Base-by-base conservation (phyloP, 108 stramenopile genomes). In the Parietichytrium sp. region DNA sequence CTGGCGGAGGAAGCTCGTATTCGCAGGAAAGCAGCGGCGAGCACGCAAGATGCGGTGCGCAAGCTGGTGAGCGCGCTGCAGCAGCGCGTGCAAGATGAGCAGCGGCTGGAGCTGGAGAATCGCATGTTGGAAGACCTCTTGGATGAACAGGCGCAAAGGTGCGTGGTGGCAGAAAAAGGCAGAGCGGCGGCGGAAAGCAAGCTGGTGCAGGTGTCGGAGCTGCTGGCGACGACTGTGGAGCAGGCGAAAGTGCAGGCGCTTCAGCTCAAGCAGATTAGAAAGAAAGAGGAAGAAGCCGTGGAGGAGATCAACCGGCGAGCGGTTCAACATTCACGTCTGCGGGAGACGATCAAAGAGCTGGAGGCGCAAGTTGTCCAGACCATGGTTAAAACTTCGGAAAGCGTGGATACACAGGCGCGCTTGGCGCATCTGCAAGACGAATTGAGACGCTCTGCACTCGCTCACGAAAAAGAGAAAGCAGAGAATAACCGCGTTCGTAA, bases 271-370 rank as follows among this genome's bases (percentile, higher is more conserved):
- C 23, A 36, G 61, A 13, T 31, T 7, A 33, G 61, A n/a, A 23
- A n/a, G 23, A 72, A 45, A 25, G 61, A 72, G 42, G 33, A 33
- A 47, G 61, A 72, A 15, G 38, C 42, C 42, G 42, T 45, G n/a
- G 61, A 33, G 8, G 61, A 72, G 42, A 45, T 72, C 2, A 72
- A 72, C 42, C 61, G 61, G 6, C 18, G 61, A 23, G 61, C 61
- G 23, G 38, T 72, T 33, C 61, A 72, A 25, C 61, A 72, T n/a
- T n/a, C 38, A 25, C 61, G 45, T 33, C 61, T 72, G 20, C 18
- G 61, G 33, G 61, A 72, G 3, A 72, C 42, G n/a, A 45, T 72
- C 3, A 33, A 72, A 25, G n/a, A 72, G 38, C 42, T 72, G 15
- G 38, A 72, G 42, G 42, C 10, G 2, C 52, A 53, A 29, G 52